Evolutionary conservation across 805 yeast species (phyloP).

Genomic region (Ogataea nonfermentans): DNA sequence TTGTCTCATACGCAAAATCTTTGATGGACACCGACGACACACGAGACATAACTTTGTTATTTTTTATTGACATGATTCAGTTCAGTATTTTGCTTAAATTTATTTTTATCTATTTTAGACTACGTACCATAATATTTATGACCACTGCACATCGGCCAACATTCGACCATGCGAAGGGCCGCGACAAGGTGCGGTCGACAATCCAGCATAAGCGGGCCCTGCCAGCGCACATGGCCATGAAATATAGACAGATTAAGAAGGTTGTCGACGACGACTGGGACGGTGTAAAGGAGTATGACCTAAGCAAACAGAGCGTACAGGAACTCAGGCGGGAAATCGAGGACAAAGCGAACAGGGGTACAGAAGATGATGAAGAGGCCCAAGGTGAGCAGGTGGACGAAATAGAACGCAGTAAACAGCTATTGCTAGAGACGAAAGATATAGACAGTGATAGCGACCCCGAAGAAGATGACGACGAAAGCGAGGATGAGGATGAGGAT

Average conservation of each 20-base stretch:
- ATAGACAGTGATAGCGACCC: slow-evolving; percentile 22
- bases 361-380: slow-evolving; percentile 3
- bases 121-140: too few species aligned
- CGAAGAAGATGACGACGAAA: slow-evolving; percentile 5
- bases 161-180: slow-evolving; percentile 61
- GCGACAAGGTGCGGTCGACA: slow-evolving; percentile 41
- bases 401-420: slow-evolving; percentile 15
- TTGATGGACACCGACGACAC: slow-evolving; percentile 47
- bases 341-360: slow-evolving; percentile 7
- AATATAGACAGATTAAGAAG: slow-evolving; percentile 37
- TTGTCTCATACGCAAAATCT: slow-evolving; percentile 77
- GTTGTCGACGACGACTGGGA: slow-evolving; percentile 31
- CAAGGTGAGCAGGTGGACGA: slow-evolving; percentile 32
- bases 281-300: slow-evolving; percentile 41
- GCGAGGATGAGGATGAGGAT: slow-evolving; percentile 26
- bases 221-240: slow-evolving; percentile 55
- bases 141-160: slow-evolving; percentile 72
- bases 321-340: slow-evolving; percentile 22
- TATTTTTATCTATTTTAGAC: slow-evolving; percentile 1
- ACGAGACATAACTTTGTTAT: background rate
- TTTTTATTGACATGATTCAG: too few species aligned
- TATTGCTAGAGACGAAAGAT: slow-evolving; percentile 18
- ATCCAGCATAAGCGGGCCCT: slow-evolving; percentile 52
- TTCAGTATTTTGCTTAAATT: background rate
- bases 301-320: slow-evolving; percentile 16